Evolutionary conservation across 2,329 filamentous ascomycete species (phyloP).

Genomic region (Fusarium sulawesiense): DNA sequence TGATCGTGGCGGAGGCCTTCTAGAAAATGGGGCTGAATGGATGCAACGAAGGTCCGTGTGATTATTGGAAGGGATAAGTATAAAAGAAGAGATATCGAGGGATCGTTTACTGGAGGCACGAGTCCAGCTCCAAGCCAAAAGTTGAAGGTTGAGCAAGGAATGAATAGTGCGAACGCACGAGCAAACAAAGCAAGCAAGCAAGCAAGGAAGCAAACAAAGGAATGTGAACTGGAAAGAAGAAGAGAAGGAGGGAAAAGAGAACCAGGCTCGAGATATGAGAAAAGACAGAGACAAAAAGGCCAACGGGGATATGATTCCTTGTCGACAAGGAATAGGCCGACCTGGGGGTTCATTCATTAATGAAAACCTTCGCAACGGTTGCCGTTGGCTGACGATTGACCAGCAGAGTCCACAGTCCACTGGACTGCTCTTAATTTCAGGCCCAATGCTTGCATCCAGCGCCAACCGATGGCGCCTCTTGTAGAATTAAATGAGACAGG

Average conservation of each 20-base stretch:
- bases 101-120: slow-evolving; percentile 29
- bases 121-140: slow-evolving; percentile 38
- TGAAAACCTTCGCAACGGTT: slow-evolving; percentile 14
- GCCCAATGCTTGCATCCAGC: slow-evolving; percentile 35
- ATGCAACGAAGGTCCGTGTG: slow-evolving; percentile 7
- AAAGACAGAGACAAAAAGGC: slow-evolving; percentile 16
- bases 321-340: slow-evolving; percentile 24
- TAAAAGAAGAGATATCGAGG: slow-evolving; percentile 18
- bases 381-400: background rate
- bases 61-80: slow-evolving; percentile 8
- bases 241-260: background rate
- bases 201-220: background rate
- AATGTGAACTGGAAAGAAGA: slow-evolving; percentile 7
- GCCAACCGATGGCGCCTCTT: slow-evolving; percentile 38
- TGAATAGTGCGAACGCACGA: slow-evolving; percentile 2
- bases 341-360: slow-evolving; percentile 33
- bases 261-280: slow-evolving; percentile 8
- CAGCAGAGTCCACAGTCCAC: background rate
- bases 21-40: slow-evolving; percentile 17
- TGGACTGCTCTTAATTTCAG: slow-evolving; percentile 42
- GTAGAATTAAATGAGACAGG: slow-evolving; percentile 43
- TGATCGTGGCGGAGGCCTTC: slow-evolving; percentile 25
- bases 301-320: slow-evolving; percentile 32
- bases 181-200: background rate
- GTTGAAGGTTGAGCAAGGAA: slow-evolving; percentile 19